Percentiles rank a stretch among this genome's conserved stretches.
These are phyloP conservation scores for Pseudocercospora fijiensis DNA, from an alignment of 2,329 filamentous ascomycete species.

Conservation along the genomic window DNA sequence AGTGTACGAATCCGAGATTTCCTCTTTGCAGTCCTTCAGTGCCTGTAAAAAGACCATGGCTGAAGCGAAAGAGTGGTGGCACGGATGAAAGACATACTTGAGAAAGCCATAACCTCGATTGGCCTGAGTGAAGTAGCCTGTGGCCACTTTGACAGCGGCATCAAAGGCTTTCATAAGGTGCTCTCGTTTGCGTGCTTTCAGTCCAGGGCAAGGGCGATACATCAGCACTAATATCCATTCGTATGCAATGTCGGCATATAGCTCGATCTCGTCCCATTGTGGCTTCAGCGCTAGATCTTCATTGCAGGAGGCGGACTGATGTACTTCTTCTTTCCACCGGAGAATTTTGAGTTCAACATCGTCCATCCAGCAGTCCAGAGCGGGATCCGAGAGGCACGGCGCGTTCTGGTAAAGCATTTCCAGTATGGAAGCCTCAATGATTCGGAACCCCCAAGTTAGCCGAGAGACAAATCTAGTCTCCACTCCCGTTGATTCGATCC, in stretches of 20 bases:
- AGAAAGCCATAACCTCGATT: constrained; percentile 3
- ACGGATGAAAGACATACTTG: constrained; percentile 11
- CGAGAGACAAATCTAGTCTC: constrained; percentile 1
- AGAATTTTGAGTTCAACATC: background rate
- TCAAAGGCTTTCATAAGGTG: constrained; percentile 5
- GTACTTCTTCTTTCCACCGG: background rate
- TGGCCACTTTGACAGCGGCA: constrained; percentile 2
- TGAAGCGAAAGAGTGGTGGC: constrained; percentile 7
- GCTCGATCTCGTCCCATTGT: constrained; percentile 9
- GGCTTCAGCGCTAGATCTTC: background rate
- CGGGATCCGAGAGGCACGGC: background rate
- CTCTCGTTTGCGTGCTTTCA: background rate
- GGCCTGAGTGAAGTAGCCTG: background rate
- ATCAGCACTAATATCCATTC: constrained; percentile 7
- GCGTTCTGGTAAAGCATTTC: constrained; percentile 3
- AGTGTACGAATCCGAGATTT: background rate
- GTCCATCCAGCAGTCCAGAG: background rate
- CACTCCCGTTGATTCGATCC: background rate
- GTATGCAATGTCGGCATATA: constrained; percentile 5
- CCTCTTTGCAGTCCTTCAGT: constrained; percentile 8
- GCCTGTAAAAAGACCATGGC: constrained; percentile 9
- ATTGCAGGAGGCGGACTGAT: background rate
- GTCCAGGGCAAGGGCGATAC: background rate
- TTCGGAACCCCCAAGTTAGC: background rate
- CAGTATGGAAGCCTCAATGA: background rate